These are phyloP conservation scores for Shiraia bambusicola DNA, from an alignment of 2,329 filamentous ascomycete species.

Conservation along the genomic window DNA sequence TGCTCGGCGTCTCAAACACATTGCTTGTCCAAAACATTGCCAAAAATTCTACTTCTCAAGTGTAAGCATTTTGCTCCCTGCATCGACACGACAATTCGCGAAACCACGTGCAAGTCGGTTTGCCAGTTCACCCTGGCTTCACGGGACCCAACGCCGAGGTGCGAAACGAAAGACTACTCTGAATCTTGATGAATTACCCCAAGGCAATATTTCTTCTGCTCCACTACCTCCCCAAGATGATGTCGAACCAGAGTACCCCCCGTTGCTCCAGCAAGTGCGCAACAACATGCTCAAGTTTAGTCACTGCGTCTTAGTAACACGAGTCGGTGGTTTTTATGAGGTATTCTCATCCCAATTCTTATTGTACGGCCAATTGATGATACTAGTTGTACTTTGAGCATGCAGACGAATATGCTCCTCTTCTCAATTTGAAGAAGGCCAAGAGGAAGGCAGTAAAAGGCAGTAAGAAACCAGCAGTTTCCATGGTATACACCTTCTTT, in stretches of 20 bases:
- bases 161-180: slow-evolving; percentile 46
- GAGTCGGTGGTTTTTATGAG: slow-evolving; percentile 96
- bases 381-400: slow-evolving; percentile 83
- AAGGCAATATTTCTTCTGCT: slow-evolving; percentile 54
- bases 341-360: slow-evolving; percentile 32
- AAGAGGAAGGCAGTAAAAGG: slow-evolving; percentile 65
- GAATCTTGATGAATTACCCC: slow-evolving; percentile 51
- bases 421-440: slow-evolving; percentile 84
- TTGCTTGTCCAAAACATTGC: background rate
- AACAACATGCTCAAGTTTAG: slow-evolving; percentile 89
- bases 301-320: slow-evolving; percentile 86
- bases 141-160: slow-evolving; percentile 31
- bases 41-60: slow-evolving; percentile 1
- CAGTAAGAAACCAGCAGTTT: slow-evolving; percentile 63
- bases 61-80: slow-evolving; percentile 5
- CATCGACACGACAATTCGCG: slow-evolving; percentile 29
- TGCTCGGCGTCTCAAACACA: background rate
- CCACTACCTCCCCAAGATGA: slow-evolving; percentile 47
- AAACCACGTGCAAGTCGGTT: slow-evolving; percentile 29
- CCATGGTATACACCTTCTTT: slow-evolving; percentile 67
- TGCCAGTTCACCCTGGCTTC: slow-evolving; percentile 15
- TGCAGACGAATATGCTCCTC: slow-evolving; percentile 81
- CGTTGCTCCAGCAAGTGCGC: slow-evolving; percentile 82
- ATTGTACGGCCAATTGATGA: slow-evolving; percentile 13
- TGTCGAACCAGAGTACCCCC: slow-evolving; percentile 68